Evolutionary conservation across 805 yeast genomes (phyloP).

Genomic region (Ogataea allantospora): DNA sequence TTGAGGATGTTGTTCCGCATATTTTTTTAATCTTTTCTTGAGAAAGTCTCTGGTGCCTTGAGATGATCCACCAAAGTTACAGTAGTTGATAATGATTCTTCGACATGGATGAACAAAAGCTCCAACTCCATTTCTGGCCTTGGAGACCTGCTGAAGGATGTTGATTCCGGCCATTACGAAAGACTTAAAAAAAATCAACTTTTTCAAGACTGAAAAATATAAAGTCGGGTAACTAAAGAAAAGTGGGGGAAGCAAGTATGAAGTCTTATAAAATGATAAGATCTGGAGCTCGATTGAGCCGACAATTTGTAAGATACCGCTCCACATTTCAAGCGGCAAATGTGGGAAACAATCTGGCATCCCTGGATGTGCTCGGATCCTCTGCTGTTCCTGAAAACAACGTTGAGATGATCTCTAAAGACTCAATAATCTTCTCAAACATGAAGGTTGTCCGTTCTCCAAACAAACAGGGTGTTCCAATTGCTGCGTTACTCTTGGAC

Average conservation of each 20-base stretch:
- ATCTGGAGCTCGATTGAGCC: neutral
- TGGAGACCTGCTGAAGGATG: slow-evolving; percentile 56
- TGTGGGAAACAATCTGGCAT: slow-evolving; percentile 38
- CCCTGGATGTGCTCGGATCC: slow-evolving; percentile 45
- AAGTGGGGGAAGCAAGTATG: slow-evolving; percentile 1
- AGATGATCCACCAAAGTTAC: slow-evolving; percentile 97
- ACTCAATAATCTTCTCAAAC: slow-evolving; percentile 61
- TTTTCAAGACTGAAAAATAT: slow-evolving; percentile 3
- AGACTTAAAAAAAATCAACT: neutral
- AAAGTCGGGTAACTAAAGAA: slow-evolving; percentile 7
- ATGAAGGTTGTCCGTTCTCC: slow-evolving; percentile 48
- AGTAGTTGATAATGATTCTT: slow-evolving; percentile 71
- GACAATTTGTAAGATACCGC: neutral
- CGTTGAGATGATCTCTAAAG: slow-evolving; percentile 47
- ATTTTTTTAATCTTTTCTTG: slow-evolving; percentile 44
- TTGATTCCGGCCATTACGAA: slow-evolving; percentile 42
- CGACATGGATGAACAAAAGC: slow-evolving; percentile 74
- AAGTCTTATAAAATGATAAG: neutral
- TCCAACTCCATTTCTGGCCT: slow-evolving; percentile 74
- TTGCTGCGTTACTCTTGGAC: slow-evolving; percentile 50
- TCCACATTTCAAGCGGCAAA: slow-evolving; percentile 27
- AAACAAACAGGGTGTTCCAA: slow-evolving; percentile 35
- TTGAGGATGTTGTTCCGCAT: slow-evolving; percentile 62
- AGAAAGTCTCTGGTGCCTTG: slow-evolving; percentile 73
- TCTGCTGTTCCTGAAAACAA: slow-evolving; percentile 47